Base-by-base conservation (phyloP, 148 eudicot genomes). In the Rhododendron williamsianum region DNA sequence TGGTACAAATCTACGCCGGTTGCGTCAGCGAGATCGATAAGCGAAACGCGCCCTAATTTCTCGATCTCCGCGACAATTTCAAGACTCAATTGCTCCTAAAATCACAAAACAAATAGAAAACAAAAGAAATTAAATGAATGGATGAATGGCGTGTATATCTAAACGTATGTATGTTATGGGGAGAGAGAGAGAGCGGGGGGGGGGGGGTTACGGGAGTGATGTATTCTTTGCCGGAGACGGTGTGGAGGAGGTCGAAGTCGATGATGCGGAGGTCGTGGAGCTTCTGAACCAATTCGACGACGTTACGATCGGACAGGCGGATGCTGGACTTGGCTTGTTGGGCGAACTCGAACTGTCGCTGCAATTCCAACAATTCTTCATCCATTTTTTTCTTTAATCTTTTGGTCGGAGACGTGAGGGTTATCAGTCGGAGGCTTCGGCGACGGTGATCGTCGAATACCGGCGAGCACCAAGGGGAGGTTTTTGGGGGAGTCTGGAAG, bases 201-300 rank as follows among this genome's bases (percentile, higher is more conserved):
- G 43, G 33, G 6, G 52, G 54, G 30, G 58, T 23, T 89, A 97
- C 98, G 18, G 94, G 98, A 86, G 99, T 97, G 90, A 97, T 95
- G 92, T 91, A 97, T 88, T 97, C 96, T 92, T 97, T 96, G 91
- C 99, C 99, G 84, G 99, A 86, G 86, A 90, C 88, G 54, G 99
- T 97, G 86, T 97, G 99, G 77, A 97, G 99, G 63, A 97, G 99
- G 90, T 97, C 98, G 83, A 94, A 97, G 43, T 97, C 94, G 88
- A 97, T 93, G 89, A 97, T 97, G n/a, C 91, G 88, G 82, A 97
- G 96, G 27, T 93, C 89, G 2, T 95, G 98, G 43, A 97, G 98
- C 56, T 95, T 97, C 85, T 93, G 99, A 43, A 97, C 98, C 90
- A 97, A 93, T 92, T 97, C 99, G 87, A 97, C 98, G 35, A 97